phyloP scores from a whole-genome alignment of 441 rosid species.

The Manihot esculenta region DNA sequence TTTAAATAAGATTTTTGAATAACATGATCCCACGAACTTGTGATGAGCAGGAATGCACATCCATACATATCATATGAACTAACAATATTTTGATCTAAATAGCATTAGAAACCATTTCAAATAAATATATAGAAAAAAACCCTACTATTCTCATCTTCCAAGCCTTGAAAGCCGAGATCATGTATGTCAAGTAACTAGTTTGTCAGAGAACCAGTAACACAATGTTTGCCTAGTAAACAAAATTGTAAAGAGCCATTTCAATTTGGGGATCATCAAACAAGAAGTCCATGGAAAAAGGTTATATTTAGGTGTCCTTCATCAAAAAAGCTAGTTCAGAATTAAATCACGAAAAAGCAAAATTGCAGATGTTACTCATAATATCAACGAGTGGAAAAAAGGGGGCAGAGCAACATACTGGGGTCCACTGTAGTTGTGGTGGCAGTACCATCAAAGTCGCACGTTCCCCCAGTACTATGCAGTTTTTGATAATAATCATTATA shows the following conservation, averaged over 20 bases:
- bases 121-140: too few species aligned
- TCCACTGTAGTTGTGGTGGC: constrained; percentile 58
- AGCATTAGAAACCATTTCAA: background rate
- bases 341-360: background rate
- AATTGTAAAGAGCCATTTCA: background rate
- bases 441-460: constrained; percentile 86
- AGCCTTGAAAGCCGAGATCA: background rate
- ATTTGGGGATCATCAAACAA: background rate
- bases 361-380: background rate
- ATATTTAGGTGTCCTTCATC: background rate
- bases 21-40: background rate
- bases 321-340: background rate
- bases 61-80: background rate
- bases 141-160: background rate
- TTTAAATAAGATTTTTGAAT: background rate
- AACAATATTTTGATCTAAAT: background rate
- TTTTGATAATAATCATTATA: constrained; percentile 86
- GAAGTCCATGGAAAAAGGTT: background rate
- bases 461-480: constrained; percentile 69
- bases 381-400: background rate
- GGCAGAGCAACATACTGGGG: constrained; percentile 67
- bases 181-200: background rate
- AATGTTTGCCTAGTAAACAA: background rate
- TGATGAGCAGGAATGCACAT: background rate
- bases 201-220: background rate